A percentile compares a stretch with the other conserved stretches of the same genome.
phyloP scores from a whole-genome alignment of 768 basidiomycete genomes.

The Lactifluus piperatus region DNA sequence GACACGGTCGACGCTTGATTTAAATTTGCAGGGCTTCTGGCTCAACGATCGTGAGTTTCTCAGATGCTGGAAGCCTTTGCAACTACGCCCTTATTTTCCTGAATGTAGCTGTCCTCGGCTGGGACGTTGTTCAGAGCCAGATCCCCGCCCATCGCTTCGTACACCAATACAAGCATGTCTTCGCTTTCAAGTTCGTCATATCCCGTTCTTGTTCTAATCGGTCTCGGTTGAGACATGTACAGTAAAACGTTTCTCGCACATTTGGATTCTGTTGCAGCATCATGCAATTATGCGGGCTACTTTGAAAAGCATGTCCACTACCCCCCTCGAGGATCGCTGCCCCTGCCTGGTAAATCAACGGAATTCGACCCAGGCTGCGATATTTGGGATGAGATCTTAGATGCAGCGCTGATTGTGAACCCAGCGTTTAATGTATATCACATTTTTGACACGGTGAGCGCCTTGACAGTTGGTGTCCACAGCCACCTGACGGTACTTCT shows the following conservation, averaged over 20 bases:
- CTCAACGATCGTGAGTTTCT: slow-evolving; percentile 53
- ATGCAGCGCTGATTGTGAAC: slow-evolving; percentile 52
- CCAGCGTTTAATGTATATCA: slow-evolving; percentile 74
- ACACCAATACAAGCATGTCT: slow-evolving; percentile 60
- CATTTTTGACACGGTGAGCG: slow-evolving; percentile 55
- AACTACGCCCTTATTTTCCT: not conserved
- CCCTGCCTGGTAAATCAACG: slow-evolving; percentile 53
- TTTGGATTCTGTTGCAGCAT: slow-evolving; percentile 41
- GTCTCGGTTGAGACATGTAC: not conserved
- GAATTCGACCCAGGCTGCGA: slow-evolving; percentile 46
- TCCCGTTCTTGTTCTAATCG: not conserved
- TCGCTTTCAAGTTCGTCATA: slow-evolving; percentile 55
- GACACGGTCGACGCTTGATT: slow-evolving; percentile 31
- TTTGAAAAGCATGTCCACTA: slow-evolving; percentile 52
- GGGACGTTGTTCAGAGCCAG: slow-evolving; percentile 54
- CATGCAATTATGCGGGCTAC: slow-evolving; percentile 61
- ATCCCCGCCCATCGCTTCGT: slow-evolving; percentile 71
- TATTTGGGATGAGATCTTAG: slow-evolving; percentile 57
- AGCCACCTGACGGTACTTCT: not conserved
- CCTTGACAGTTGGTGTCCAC: not conserved
- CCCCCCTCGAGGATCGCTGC: slow-evolving; percentile 58
- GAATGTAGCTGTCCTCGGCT: slow-evolving; percentile 45
- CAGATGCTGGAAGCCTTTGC: not conserved
- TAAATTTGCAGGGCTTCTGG: slow-evolving; percentile 64
- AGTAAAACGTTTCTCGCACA: slow-evolving; percentile 56